Evolutionary conservation across 805 yeast genomes (phyloP).

Genomic region (Candida yuanshanica): DNA sequence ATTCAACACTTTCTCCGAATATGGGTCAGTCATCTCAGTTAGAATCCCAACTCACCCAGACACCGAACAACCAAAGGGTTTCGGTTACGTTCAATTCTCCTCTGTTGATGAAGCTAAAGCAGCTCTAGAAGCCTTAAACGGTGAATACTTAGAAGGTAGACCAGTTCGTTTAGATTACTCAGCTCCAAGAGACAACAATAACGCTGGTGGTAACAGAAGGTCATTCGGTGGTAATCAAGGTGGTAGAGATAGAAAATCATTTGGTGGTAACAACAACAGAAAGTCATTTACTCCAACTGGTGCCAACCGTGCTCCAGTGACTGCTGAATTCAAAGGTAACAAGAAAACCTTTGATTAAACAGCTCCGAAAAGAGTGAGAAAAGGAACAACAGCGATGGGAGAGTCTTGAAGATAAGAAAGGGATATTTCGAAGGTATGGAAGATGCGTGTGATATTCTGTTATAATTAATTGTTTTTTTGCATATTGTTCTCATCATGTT

Average conservation of each 20-base stretch:
- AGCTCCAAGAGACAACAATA: slow-evolving; percentile 67
- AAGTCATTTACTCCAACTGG: slow-evolving; percentile 43
- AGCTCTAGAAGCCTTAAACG: slow-evolving; percentile 83
- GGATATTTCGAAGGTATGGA: not conserved
- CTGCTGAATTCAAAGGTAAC: slow-evolving; percentile 73
- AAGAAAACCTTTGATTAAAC: slow-evolving; percentile 74
- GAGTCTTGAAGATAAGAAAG: not conserved
- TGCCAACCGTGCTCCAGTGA: slow-evolving; percentile 55
- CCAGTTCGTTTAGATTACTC: slow-evolving; percentile 93
- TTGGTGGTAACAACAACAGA: slow-evolving; percentile 33
- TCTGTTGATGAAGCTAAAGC: slow-evolving; percentile 84
- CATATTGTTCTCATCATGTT: not conserved
- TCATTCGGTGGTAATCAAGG: slow-evolving; percentile 36
- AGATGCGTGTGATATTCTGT: not conserved
- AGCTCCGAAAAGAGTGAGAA: not conserved
- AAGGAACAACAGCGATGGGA: not conserved
- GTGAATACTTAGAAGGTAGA: slow-evolving; percentile 86
- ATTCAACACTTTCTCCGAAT: slow-evolving; percentile 64
- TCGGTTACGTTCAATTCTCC: slow-evolving; percentile 93
- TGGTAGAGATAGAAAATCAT: slow-evolving; percentile 31
- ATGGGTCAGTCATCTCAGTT: slow-evolving; percentile 81
- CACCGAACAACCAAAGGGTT: slow-evolving; percentile 98
- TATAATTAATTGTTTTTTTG: not conserved
- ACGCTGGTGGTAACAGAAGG: slow-evolving; percentile 32
- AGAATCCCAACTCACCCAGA: slow-evolving; percentile 98